Evolutionary conservation across 768 basidiomycete genomes (phyloP), one percentile per base, ranked within the genome.

Genomic region (Auricularia sp.): DNA sequence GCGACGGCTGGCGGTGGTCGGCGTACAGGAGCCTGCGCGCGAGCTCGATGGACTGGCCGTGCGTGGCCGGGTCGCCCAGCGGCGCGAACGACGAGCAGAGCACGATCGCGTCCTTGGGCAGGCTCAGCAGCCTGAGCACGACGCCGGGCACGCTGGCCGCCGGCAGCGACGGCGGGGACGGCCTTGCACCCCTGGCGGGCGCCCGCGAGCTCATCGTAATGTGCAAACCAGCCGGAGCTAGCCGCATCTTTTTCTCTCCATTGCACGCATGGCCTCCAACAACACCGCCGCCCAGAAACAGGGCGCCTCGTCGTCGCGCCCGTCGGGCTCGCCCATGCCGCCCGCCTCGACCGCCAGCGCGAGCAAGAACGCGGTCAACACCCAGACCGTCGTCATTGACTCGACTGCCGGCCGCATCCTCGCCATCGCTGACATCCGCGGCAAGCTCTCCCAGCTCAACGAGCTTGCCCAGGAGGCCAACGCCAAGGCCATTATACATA

Each of bases 361-460:
- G 18, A 51, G 21, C 47, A 51, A 51, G 47, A 51, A 51, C 47
- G 47, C 47, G 47, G 47, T 51, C 47, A 51, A 51, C 47, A 11
- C 47, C 47, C 47, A 51, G 51, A 65, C 64, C n/a, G 61, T 61
- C 76, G 75, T 92, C 47, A 82, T 94, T 69, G 90, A 94, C 79
- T 83, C 88, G 21, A 73, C 76, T n/a, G 85, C 89, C 62, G 94
- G 91, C 64, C 82, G 95, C 58, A 87, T 99, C 73, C 85, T 99
- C 62, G 98, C 96, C 74, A 83, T 98, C 67, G 95, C 97, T 45
- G 97, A 99, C 77, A 89, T 92, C 69, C 87, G 90, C 67, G 95
- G 94, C 69, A 86, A 89, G 67, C 83, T 94, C 58, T 92, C 90
- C 54, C 85, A 85, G 61, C 83, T 99, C 73, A 98, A 98, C 75